Conservation (phyloP, 768 basidiomycete genomes). For the Chalciporus sphaerocephalus region DNA sequence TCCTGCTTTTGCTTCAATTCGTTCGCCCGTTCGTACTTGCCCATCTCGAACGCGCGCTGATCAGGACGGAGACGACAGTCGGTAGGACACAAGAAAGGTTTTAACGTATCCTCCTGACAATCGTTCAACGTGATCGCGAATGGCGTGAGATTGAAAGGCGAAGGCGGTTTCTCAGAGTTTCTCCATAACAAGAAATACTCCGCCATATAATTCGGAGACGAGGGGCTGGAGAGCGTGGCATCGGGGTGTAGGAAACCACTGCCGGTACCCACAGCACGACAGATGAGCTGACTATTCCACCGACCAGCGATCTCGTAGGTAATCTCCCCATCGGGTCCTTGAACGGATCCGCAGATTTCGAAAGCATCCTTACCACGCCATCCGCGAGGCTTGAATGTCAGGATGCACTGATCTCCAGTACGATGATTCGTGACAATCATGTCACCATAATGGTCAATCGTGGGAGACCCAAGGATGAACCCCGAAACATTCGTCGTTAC, state of each 20-base stretch:
- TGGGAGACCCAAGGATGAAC: constrained; percentile 85
- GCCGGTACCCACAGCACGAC: constrained; percentile 63
- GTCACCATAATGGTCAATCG: constrained; percentile 92
- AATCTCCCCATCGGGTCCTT: constrained; percentile 57
- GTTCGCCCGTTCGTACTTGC: constrained; percentile 80
- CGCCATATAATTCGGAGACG: constrained; percentile 43
- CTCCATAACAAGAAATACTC: constrained; percentile 89
- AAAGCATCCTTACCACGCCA: constrained; percentile 91
- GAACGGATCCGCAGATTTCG: constrained; percentile 86
- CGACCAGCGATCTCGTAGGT: constrained; percentile 90
- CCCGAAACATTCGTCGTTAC: constrained; percentile 88
- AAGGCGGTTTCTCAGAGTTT: constrained; percentile 77
- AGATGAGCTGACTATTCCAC: constrained; percentile 94
- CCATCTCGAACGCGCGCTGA: constrained; percentile 90
- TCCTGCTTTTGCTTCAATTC: constrained; percentile 76
- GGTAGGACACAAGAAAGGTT: constrained; percentile 75
- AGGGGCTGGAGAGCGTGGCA: constrained; percentile 46
- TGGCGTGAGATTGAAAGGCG: constrained; percentile 94
- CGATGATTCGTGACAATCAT: constrained; percentile 92
- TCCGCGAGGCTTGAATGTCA: constrained; percentile 94
- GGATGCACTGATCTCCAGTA: constrained; percentile 78
- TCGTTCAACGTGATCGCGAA: constrained; percentile 92
- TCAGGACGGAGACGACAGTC: constrained; percentile 92
- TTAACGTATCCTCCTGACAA: constrained; percentile 65
- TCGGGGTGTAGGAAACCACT: constrained; percentile 69